Base-by-base conservation (phyloP, 2,329 filamentous ascomycete genomes). In the Fusarium hostae region DNA sequence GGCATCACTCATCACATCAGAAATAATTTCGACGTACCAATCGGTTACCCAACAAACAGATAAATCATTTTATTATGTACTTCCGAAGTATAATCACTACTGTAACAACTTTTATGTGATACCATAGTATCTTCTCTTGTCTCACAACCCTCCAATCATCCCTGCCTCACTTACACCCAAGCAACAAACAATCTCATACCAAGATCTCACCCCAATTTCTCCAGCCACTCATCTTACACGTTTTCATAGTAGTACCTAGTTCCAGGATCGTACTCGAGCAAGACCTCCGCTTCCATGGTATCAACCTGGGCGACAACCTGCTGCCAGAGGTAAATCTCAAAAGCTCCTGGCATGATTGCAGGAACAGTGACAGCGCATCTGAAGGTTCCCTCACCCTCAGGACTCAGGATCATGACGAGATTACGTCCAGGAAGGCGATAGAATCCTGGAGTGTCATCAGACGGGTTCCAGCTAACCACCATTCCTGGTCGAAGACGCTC, bases 231-330 rank as follows among this genome's bases (percentile, higher is more conserved):
- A 62, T n/a, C 44, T 69, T 60, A 74, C 22, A 77, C 43, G 15
- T 64, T 68, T 28, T 80, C 75, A 47, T 84, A 82, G 68, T 84
- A 85, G 57, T 83, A 85, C 59, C 84, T 75, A n/a, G 83, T 83
- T 11, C 71, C 79, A 5, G 75, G 59, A 71, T 85, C 83, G 68
- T 84, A 85, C 70, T 85, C 82, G 13, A 85, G 65, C 34, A 84
- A 63, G 6, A 85, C 79, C 74, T 85, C 84, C 0, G 64, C 72
- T 40, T 81, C 77, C 82, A 86, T 85, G 65, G 72, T 52, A 1
- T 78, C 75, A 9, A 79, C 70, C 22, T 69, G 63, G 3, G 84
- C 72, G 6, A 81, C 75, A 26, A 79, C 64, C 59, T 84, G 82
- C 34, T 75, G 76, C 82, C 82, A 84, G 22, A 84, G 34, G 57